A percentile compares a stretch with the other conserved stretches of the same genome.
phyloP scores from a whole-genome alignment of 257 asterid species.

The Solanum chmielewskii region DNA sequence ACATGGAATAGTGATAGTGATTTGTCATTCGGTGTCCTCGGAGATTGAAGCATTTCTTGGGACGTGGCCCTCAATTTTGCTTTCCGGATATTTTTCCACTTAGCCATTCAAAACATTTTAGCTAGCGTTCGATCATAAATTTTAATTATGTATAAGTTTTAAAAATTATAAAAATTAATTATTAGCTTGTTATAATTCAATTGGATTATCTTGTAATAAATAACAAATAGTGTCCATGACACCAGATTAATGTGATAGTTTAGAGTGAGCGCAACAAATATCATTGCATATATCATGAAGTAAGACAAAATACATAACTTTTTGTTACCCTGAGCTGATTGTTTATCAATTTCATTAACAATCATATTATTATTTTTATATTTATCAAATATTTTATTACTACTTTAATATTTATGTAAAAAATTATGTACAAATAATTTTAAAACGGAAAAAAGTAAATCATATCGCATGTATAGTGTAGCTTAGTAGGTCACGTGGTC shows the following conservation, averaged over 20 bases:
- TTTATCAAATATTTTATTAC: no score
- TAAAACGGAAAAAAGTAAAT: neutral
- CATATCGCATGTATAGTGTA: neutral
- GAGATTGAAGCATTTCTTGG: neutral
- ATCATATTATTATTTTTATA: no score
- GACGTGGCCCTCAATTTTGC: neutral
- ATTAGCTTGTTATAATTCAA: no score
- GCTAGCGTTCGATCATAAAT: no score
- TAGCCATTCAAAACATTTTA: neutral
- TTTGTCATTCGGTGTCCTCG: neutral
- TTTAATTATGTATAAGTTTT: fast-evolving
- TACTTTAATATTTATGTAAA: no score
- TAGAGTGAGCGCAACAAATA: fast-evolving
- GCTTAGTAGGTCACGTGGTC: neutral
- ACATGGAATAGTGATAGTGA: neutral
- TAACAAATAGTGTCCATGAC: no score
- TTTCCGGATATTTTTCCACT: neutral
- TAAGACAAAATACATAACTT: no score
- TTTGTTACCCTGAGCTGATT: no score
- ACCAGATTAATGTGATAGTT: fast-evolving
- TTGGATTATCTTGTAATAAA: no score
- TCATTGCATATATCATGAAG: no score
- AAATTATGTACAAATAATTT: neutral
- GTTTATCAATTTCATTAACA: no score
- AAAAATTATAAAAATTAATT: no score